These are phyloP conservation scores for Pythium scleroteichum DNA, from an alignment of 352 stramenopile genomes.

Conservation along the genomic window DNA sequence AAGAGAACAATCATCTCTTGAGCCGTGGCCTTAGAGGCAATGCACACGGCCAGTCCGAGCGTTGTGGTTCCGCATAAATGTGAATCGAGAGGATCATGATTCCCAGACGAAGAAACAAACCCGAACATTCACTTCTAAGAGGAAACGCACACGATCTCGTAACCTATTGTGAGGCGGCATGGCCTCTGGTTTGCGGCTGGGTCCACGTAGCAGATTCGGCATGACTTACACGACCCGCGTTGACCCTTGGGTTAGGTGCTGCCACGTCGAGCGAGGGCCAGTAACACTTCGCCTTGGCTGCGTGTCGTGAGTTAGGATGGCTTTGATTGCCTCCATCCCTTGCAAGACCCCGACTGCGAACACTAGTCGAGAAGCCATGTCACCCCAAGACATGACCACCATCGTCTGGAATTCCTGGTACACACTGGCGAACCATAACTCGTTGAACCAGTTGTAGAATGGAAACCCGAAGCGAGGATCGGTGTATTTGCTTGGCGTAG, in stretches of 20 bases:
- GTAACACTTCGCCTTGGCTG: too few species aligned
- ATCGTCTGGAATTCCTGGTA: slow-evolving; percentile 17
- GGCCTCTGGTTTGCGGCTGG: too few species aligned
- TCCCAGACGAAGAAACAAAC: background rate
- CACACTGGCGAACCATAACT: slow-evolving; percentile 1
- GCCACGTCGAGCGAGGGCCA: too few species aligned
- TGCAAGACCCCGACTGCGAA: slow-evolving; percentile 1
- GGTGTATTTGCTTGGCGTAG: too few species aligned
- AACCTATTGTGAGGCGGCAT: too few species aligned
- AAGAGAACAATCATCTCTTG: slow-evolving; percentile 1
- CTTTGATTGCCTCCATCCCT: slow-evolving; percentile 8
- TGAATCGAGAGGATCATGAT: too few species aligned
- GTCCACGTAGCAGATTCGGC: too few species aligned
- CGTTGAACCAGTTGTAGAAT: slow-evolving; percentile 1
- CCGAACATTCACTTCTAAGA: background rate
- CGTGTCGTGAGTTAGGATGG: background rate
- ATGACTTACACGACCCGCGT: too few species aligned
- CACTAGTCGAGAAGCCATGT: slow-evolving; percentile 5
- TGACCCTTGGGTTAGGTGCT: too few species aligned
- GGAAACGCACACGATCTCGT: too few species aligned
- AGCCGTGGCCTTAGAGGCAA: slow-evolving; percentile 1
- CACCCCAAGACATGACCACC: slow-evolving; percentile 6
- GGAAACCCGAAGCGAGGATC: too few species aligned
- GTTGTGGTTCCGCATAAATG: background rate
- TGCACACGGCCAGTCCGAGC: background rate